Conservation (phyloP, 148 eudicot species). For the Euryodendron excelsum region DNA sequence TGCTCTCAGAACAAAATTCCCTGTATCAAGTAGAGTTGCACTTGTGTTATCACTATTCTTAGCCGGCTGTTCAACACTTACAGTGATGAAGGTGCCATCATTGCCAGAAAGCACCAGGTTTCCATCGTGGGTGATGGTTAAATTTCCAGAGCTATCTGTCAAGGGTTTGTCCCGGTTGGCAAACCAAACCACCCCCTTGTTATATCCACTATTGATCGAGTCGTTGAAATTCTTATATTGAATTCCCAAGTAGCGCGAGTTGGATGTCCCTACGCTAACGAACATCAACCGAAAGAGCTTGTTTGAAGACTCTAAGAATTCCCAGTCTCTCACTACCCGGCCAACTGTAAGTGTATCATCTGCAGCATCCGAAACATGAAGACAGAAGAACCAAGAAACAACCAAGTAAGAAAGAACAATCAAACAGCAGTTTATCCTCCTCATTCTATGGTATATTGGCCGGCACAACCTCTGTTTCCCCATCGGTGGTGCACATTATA, state of each 20-base stretch:
- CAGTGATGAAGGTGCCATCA: too few relatives aligned
- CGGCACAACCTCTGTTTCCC: too few relatives aligned
- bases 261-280: not conserved
- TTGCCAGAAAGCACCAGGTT: not conserved
- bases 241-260: not conserved
- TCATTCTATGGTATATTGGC: too few relatives aligned
- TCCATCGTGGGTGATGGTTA: not conserved
- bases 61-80: not conserved
- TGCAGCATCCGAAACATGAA: not conserved
- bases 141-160: not conserved
- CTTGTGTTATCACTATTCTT: not conserved
- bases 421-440: not conserved
- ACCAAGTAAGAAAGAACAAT: too few relatives aligned
- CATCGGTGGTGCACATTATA: too few relatives aligned
- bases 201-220: too few relatives aligned
- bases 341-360: not conserved
- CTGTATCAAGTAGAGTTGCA: constrained; percentile 11
- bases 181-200: constrained; percentile 3
- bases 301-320: not conserved
- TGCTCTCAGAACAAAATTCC: constrained; percentile 18
- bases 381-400: not conserved
- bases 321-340: not conserved
- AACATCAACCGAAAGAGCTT: not conserved
- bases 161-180: not conserved
- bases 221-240: too few relatives aligned